Evolutionary conservation across 2,329 filamentous ascomycete species (phyloP), one percentile per base, ranked within the genome.

Genomic region (Zymoseptoria pseudotritici): DNA sequence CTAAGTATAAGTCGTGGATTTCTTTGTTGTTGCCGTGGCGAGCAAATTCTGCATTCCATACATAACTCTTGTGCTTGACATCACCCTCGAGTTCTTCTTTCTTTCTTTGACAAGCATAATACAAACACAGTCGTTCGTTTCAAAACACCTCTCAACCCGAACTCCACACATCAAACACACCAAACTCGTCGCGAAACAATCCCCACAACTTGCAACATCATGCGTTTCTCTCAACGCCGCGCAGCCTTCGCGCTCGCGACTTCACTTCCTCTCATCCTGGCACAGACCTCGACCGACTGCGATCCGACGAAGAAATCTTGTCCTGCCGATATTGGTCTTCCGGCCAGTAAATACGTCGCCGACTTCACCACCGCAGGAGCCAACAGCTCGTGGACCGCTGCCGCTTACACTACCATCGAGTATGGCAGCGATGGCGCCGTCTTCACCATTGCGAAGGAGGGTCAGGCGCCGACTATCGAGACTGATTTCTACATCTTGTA

Each of bases 401-500:
- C 84, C 55, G 87, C 84, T 8, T 85, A 85, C 56, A 89, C 89
- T 55, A 75, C 75, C 8, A 79, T 93, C 58, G 77, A 78, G 13
- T 91, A 86, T 72, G 79, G 81, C 59, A 76, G 83, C 26, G 60
- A 73, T 49, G 89, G 88, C 46, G 88, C 89, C 52, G 77, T 82
- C 58, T 92, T 95, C 76, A 87, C 82, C 56, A 86, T 96, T 75
- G 77, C 74, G 58, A 81, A 86, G 71, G 81, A 85, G 64, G 84
- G 86, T 63, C 85, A 95, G 68, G 88, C 90, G 0, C 89, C 90
- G 0, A 79, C 64, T 13, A 66, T 66, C 10, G 53, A 59, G 11
- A 65, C 64, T 22, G 84, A 86, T 67, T 93, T 91, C 73, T 94
- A 91, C 77, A 87, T 96, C 75, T 91, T 95, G 75, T 95, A 63